Evolutionary conservation across 441 rosid genomes (phyloP), one percentile per base, ranked within the genome.

Genomic region (Populus hybrid): DNA sequence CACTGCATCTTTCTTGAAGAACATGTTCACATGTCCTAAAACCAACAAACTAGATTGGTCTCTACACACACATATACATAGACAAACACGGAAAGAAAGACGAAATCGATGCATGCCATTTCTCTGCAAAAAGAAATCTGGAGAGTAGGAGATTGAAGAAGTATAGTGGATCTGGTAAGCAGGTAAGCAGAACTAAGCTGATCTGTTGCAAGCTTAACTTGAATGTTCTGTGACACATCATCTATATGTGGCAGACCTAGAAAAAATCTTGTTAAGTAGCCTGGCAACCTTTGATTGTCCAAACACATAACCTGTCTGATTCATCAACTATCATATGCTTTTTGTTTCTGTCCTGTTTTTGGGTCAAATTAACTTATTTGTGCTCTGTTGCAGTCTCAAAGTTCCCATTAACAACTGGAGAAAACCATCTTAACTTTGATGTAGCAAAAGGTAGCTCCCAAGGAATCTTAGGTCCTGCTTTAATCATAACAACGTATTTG

Each of bases 1-100:
- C 83, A 79, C 42, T 69, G 68, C 76, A 63, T 83, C 79, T 80
- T 16, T 20, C 34, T 3, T 30, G 20, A 14, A 20, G 68, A 12
- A 18, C 12, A 5, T 3, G 32, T 42, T 42, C 1, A 42, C 54
- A 42, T 11, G 54, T 9, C 30, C 54, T 11, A 11, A 42, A 42
- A 42, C 54, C 54, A 11, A 10, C 54, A 42, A 42, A 11, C 54
- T 42, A 42, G 54, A 42, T 42, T 42, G 16, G 54, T 42, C 21
- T 65, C 8, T 5, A 23, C 24, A 11, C 20, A 24, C 24, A 12
- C 38, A 54, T 36, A 30, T 5, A 26, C 54, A 10, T 10, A 14
- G 9, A 63, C 8, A 10, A 42, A n/a, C 5, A 21, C 8, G 10
- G 20, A 76, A 67, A 50, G 21, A 32, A 21, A 12, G 36, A n/a